Percentiles rank a stretch among this genome's conserved stretches.
Conservation (phyloP, 1,284 basidiomycete genomes). For the Pholiota adiposa region DNA sequence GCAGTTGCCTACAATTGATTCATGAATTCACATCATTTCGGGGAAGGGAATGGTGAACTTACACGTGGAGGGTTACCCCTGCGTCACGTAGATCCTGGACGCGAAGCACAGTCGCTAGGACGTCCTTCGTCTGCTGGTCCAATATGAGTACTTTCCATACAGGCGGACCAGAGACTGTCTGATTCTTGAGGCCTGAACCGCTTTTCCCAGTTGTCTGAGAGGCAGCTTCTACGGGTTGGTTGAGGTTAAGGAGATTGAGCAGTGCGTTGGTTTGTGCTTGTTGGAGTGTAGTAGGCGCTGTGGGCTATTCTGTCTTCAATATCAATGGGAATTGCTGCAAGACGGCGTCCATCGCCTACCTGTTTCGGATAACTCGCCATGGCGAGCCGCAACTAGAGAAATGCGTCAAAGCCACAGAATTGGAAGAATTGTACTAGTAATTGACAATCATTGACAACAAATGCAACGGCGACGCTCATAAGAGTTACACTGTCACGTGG, state of each 20-base stretch:
- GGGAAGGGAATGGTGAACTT: conserved; percentile 17
- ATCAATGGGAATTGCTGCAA: conserved; percentile 9
- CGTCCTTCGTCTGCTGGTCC: conserved; percentile 95
- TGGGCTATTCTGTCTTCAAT: conserved; percentile 21
- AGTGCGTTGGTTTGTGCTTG: conserved; percentile 81
- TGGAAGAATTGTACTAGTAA: not conserved
- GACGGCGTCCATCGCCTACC: conserved; percentile 38
- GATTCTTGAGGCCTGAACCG: conserved; percentile 45
- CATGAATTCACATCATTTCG: conserved; percentile 13
- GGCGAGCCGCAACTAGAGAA: conserved; percentile 7
- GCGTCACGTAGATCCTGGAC: conserved; percentile 97
- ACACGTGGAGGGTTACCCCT: conserved; percentile 97
- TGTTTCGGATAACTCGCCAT: conserved; percentile 66
- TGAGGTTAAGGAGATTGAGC: conserved; percentile 67
- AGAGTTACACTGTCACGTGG: no score
- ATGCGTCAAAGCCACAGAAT: not conserved
- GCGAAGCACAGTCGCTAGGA: conserved; percentile 91
- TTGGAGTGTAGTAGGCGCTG: conserved; percentile 60
- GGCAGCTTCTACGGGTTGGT: conserved; percentile 52
- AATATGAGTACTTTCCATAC: conserved; percentile 98
- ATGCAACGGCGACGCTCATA: no score
- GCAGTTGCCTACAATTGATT: conserved; percentile 73
- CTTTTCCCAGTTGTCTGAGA: conserved; percentile 40
- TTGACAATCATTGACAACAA: no score
- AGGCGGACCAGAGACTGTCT: conserved; percentile 68